Evolutionary conservation across 176 grass and related monocot species (phyloP).

Genomic region (Ananas comosus): DNA sequence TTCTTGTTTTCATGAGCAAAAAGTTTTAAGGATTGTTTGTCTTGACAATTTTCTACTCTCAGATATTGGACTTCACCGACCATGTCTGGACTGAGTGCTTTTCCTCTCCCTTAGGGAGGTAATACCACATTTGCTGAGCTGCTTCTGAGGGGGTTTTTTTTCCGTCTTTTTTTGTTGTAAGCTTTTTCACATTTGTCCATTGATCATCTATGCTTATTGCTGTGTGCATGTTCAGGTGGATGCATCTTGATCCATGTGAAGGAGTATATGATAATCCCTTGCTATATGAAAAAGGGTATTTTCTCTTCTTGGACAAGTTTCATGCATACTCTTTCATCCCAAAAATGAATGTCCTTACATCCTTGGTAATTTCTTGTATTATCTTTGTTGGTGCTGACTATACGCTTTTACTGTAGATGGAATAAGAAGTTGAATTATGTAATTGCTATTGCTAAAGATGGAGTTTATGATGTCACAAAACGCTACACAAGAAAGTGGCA

Average conservation of each 20-base stretch:
- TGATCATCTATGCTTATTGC: conserved; percentile 12
- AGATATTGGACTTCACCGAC: conserved; percentile 95
- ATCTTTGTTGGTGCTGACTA: conserved; percentile 6
- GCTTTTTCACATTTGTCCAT: conserved; percentile 13
- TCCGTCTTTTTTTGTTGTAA: conserved; percentile 16
- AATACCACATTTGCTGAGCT: conserved; percentile 17
- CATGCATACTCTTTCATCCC: background rate
- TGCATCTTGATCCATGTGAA: conserved; percentile 99
- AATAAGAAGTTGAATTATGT: conserved; percentile 85
- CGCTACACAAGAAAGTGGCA: conserved; percentile 95
- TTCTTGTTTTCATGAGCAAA: no score
- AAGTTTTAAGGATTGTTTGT: no score
- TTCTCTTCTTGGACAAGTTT: background rate
- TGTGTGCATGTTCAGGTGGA: conserved; percentile 67
- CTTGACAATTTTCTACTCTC: background rate
- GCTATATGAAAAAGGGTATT: conserved; percentile 86
- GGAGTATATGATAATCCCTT: conserved; percentile 88
- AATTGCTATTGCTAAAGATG: conserved; percentile 81
- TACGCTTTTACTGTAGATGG: conserved; percentile 56
- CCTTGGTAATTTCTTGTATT: no score
- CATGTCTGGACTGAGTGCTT: conserved; percentile 96
- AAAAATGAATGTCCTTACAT: background rate
- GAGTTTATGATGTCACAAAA: conserved; percentile 77
- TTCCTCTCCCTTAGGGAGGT: conserved; percentile 77
- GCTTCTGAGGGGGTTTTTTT: background rate